Base-by-base conservation (phyloP, 2,329 filamentous ascomycete species). In the Ceratocystis harringtonii region DNA sequence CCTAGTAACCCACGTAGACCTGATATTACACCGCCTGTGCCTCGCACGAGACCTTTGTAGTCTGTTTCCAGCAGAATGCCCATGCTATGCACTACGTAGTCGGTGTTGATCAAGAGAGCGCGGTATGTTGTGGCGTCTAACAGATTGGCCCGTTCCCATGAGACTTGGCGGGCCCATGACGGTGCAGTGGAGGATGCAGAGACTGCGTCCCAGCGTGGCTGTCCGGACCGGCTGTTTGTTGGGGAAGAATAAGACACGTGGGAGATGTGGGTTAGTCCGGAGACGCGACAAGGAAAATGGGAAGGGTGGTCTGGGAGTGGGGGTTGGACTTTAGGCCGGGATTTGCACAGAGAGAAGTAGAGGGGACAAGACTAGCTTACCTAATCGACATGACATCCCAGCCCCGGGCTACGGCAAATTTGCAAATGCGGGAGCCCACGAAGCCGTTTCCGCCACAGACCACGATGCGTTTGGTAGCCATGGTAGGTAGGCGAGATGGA, bases 361-460 rank as follows among this genome's bases (percentile, higher is more conserved):
- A 61, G n/a, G n/a, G 50, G 48, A 65, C 48, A 45, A 36, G 25
- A 12, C 22, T 25, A 32, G 60, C 71, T 67, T 84, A 92, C 90
- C 91, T 95, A 71, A 99, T 85, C 5, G 92, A 96, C 25, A 86
- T 92, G 61, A 97, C 92, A 66, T 91, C 84, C 92, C 92, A 97
- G 65, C 91, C 90, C 73, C 91, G 81, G 58, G 86, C 82, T 62
- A 90, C 86, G 57, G 90, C 94, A 64, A 89, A 87, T 78, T 90
- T 94, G 79, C 94, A 97, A 77, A 99, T 96, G 65, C 92, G 83
- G 28, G 80, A 82, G 76, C 90, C 90, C 30, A 99, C 77, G 74
- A 97, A 99, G 43, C 94, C 92, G 75, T 90, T 96, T 67, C 92
- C 92, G 70, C 94, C 94, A 70, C 89, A 95, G 65, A 99, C 91